Conservation (phyloP, 2,329 filamentous ascomycete genomes). For the Passalora sequoiae region DNA sequence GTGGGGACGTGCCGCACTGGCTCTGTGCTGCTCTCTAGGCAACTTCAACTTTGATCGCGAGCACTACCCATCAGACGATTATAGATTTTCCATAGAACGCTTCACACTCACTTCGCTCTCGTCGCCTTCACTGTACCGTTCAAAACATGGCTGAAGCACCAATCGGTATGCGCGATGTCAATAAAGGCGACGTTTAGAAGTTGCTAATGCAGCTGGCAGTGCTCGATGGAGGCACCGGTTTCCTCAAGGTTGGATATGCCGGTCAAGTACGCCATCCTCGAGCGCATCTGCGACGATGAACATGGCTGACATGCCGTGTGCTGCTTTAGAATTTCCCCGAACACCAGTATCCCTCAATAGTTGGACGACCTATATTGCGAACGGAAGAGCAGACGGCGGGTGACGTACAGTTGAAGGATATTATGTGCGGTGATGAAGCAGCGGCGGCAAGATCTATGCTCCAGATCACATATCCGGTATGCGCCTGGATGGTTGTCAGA, state of each 20-base stretch:
- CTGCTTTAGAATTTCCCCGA: slow-evolving; percentile 93
- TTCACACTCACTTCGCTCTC: not conserved
- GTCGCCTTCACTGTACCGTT: too few relatives aligned
- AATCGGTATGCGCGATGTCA: slow-evolving; percentile 39
- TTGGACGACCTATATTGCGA: slow-evolving; percentile 93
- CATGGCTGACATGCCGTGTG: too few relatives aligned
- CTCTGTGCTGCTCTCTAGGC: too few relatives aligned
- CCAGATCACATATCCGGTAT: slow-evolving; percentile 90
- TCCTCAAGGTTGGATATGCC: slow-evolving; percentile 98
- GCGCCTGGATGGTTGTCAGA: slow-evolving; percentile 22
- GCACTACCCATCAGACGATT: too few relatives aligned
- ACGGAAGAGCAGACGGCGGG: slow-evolving; percentile 76
- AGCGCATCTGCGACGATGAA: too few relatives aligned
- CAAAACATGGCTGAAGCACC: slow-evolving; percentile 46
- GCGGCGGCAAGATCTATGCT: slow-evolving; percentile 94
- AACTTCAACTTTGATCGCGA: too few relatives aligned
- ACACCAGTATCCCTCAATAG: slow-evolving; percentile 96
- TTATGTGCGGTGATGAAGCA: slow-evolving; percentile 99
- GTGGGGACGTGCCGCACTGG: too few relatives aligned
- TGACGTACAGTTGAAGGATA: slow-evolving; percentile 80
- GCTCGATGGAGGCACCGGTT: slow-evolving; percentile 98
- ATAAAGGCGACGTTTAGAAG: slow-evolving; percentile 10
- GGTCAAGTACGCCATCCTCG: slow-evolving; percentile 59
- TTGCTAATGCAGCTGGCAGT: slow-evolving; percentile 52
- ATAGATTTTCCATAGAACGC: too few relatives aligned